A percentile compares a stretch with the other conserved stretches of the same genome.
Conservation (phyloP, 192 early-diverging fungal species). For the Backusella tuberculispora region DNA sequence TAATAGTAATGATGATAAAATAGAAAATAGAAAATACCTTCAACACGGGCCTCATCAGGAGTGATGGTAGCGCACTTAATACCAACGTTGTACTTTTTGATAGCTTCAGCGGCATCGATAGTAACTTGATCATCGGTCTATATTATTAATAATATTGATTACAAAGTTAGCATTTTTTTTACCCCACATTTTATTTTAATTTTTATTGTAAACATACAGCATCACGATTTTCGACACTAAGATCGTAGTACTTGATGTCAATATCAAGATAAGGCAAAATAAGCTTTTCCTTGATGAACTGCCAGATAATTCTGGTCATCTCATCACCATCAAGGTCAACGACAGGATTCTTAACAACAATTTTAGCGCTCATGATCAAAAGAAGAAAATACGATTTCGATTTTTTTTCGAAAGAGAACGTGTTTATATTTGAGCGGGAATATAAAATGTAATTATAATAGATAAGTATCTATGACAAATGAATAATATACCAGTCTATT, state of each 20-base stretch:
- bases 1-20: neutral
- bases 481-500: neutral
- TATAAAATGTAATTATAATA: neutral
- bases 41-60: slow-evolving; percentile 91
- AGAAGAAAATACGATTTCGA: neutral
- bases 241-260: slow-evolving; percentile 97
- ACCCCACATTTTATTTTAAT: slow-evolving; percentile 1
- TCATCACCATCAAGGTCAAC: slow-evolving; percentile 95
- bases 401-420: slow-evolving; percentile 2
- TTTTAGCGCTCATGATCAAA: slow-evolving; percentile 36
- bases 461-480: slow-evolving; percentile 20
- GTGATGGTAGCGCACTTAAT: slow-evolving; percentile 99
- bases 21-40: slow-evolving; percentile 45
- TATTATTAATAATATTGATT: neutral
- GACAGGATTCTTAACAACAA: slow-evolving; percentile 81
- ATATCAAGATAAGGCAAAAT: slow-evolving; percentile 86
- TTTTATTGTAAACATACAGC: slow-evolving; percentile 29
- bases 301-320: slow-evolving; percentile 99
- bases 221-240: slow-evolving; percentile 92
- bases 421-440: slow-evolving; percentile 5
- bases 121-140: slow-evolving; percentile 94
- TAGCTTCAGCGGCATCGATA: slow-evolving; percentile 93
- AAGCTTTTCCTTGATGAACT: slow-evolving; percentile 91
- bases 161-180: slow-evolving; percentile 1
- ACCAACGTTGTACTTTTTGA: slow-evolving; percentile 95